Percentiles rank a stretch among this genome's conserved stretches.
These are phyloP conservation scores for Lactarius sanguifluus DNA, from an alignment of 768 basidiomycete genomes.

Conservation along the genomic window DNA sequence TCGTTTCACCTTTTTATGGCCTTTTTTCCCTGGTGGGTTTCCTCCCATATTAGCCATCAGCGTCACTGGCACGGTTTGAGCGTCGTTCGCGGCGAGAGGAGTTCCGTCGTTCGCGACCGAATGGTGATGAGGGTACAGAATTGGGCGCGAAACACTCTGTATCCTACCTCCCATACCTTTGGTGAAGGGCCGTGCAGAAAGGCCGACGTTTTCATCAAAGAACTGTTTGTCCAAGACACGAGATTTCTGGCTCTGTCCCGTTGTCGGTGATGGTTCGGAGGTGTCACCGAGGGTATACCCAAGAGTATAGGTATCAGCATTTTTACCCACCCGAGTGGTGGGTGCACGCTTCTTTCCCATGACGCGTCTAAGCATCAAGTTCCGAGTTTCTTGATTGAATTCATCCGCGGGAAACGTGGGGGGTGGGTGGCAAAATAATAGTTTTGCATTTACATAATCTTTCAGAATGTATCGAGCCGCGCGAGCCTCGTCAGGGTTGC, in stretches of 20 bases:
- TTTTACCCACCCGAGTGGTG: slow-evolving; percentile 78
- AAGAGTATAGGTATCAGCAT: slow-evolving; percentile 67
- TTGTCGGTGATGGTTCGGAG: slow-evolving; percentile 11
- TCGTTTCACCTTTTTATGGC: slow-evolving; percentile 78
- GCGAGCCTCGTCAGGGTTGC: slow-evolving; percentile 95
- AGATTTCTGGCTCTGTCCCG: slow-evolving; percentile 50
- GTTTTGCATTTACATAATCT: slow-evolving; percentile 94
- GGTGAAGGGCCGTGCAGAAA: slow-evolving; percentile 62
- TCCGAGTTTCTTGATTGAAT: slow-evolving; percentile 75
- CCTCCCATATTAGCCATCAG: slow-evolving; percentile 42
- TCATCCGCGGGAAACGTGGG: slow-evolving; percentile 60
- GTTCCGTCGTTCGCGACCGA: slow-evolving; percentile 76
- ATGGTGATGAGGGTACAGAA: slow-evolving; percentile 82
- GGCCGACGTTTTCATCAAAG: slow-evolving; percentile 57
- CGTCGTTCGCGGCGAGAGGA: slow-evolving; percentile 46
- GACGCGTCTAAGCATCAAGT: slow-evolving; percentile 55
- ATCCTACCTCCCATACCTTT: slow-evolving; percentile 59
- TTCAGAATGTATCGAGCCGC: slow-evolving; percentile 91
- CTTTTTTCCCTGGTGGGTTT: slow-evolving; percentile 63
- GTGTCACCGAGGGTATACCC: slow-evolving; percentile 20
- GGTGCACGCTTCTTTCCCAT: slow-evolving; percentile 88
- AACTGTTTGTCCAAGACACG: slow-evolving; percentile 77
- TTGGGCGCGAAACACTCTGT: slow-evolving; percentile 60
- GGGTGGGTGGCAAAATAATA: slow-evolving; percentile 90
- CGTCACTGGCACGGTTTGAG: slow-evolving; percentile 39